Percentiles rank a stretch among this genome's conserved stretches.
These are phyloP conservation scores for Boeremia lycopersici DNA, from an alignment of 2,329 filamentous ascomycete species.

Conservation along the genomic window DNA sequence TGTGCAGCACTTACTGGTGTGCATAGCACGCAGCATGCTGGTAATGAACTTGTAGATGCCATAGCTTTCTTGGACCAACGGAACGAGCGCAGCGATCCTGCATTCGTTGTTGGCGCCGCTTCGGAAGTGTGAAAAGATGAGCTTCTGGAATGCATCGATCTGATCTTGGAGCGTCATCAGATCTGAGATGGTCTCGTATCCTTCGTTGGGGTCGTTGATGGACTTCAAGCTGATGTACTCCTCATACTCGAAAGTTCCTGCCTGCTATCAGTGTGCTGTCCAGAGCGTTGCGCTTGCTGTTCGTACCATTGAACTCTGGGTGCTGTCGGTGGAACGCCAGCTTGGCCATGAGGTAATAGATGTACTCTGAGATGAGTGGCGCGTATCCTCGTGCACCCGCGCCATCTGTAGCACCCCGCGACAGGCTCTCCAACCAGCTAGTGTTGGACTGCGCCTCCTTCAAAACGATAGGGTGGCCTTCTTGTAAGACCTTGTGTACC, in stretches of 20 bases:
- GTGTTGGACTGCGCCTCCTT: slow-evolving; percentile 88
- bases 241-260: slow-evolving; percentile 92
- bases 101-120: slow-evolving; percentile 94
- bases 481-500: slow-evolving; percentile 95
- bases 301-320: slow-evolving; percentile 89
- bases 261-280: slow-evolving; percentile 22
- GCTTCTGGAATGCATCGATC: slow-evolving; percentile 97
- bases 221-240: slow-evolving; percentile 98
- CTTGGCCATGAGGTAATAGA: slow-evolving; percentile 93
- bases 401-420: slow-evolving; percentile 74
- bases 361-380: slow-evolving; percentile 93
- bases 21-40: slow-evolving; percentile 98
- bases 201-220: slow-evolving; percentile 98
- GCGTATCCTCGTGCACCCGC: slow-evolving; percentile 88
- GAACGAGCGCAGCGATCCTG: slow-evolving; percentile 89
- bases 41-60: slow-evolving; percentile 99
- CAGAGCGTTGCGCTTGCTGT: not conserved
- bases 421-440: slow-evolving; percentile 90
- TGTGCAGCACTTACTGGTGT: slow-evolving; percentile 70
- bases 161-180: slow-evolving; percentile 97
- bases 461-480: slow-evolving; percentile 87
- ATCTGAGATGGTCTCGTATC: slow-evolving; percentile 93
- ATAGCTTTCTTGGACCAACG: slow-evolving; percentile 95
- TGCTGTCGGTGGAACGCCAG: slow-evolving; percentile 96
- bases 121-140: slow-evolving; percentile 97